These are phyloP conservation scores for Trypanosoma cruzi DNA, from an alignment of 208 protist species.

Conservation along the genomic window DNA sequence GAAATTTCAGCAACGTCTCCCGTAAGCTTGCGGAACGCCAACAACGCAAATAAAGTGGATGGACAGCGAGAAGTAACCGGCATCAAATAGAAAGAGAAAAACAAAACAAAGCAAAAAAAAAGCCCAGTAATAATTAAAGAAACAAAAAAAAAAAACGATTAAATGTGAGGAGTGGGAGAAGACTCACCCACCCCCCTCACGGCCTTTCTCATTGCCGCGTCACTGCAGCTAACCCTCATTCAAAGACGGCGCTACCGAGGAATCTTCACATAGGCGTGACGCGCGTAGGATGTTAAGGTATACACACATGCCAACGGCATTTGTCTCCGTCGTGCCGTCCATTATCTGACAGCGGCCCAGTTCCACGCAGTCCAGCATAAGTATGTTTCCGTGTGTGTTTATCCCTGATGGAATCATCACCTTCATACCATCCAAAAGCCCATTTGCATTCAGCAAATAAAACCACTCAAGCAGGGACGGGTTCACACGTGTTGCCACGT, in stretches of 20 bases:
- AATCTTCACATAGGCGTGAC: background rate
- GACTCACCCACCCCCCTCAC: no score
- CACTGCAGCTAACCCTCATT: background rate
- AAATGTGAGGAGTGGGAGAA: no score
- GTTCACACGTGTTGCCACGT: conserved; percentile 38
- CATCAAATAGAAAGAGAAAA: no score
- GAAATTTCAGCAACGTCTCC: no score
- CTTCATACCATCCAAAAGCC: background rate
- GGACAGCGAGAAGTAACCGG: no score
- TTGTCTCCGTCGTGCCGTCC: conserved; percentile 9
- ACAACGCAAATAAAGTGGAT: no score
- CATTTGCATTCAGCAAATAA: conserved; percentile 30
- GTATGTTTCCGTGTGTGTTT: no score
- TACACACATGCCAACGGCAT: no score
- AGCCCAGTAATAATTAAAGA: no score
- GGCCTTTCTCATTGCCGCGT: background rate
- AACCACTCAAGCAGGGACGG: conserved; percentile 37
- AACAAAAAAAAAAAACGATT: no score
- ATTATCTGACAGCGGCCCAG: conserved; percentile 15
- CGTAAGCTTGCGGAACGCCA: no score
- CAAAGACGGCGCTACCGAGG: background rate
- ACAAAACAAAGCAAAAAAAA: no score
- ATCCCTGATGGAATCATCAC: conserved; percentile 23
- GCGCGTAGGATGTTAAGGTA: conserved; percentile 37
- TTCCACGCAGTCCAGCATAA: conserved; percentile 48